phyloP scores from a whole-genome alignment of 768 basidiomycete species.

The Mycena olivaceomarginata region DNA sequence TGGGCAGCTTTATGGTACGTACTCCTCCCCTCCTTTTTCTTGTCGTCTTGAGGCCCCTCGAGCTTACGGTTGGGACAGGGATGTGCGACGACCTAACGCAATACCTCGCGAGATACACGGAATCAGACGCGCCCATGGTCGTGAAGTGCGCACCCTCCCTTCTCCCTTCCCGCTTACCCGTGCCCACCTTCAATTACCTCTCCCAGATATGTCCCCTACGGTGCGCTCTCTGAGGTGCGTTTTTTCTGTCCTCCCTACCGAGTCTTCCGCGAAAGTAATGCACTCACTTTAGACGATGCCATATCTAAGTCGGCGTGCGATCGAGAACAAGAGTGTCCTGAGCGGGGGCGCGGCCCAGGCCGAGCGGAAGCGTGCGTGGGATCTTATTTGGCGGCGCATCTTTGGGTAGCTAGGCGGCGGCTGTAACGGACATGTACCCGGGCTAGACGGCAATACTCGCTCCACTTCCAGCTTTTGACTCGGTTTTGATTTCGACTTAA shows the following conservation, averaged over 20 bases:
- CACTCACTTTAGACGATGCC: conserved; percentile 82
- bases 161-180: not conserved
- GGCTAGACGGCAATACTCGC: too few species aligned
- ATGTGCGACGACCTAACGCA: conserved; percentile 92
- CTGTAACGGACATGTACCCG: too few species aligned
- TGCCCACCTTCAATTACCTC: not conserved
- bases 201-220: conserved; percentile 83
- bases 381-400: conserved; percentile 70
- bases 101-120: conserved; percentile 75
- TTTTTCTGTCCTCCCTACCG: not conserved
- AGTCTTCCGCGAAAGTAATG: not conserved
- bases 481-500: too few species aligned
- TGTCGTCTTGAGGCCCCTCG: not conserved
- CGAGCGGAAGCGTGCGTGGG: conserved; percentile 75
- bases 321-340: conserved; percentile 95
- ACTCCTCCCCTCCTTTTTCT: not conserved
- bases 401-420: conserved; percentile 43
- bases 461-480: too few species aligned
- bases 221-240: conserved; percentile 77
- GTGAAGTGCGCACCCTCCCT: conserved; percentile 73
- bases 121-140: conserved; percentile 77
- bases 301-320: conserved; percentile 90
- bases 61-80: conserved; percentile 62
- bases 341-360: conserved; percentile 80
- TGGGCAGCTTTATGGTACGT: conserved; percentile 89